phyloP scores from a whole-genome alignment of 2,329 filamentous ascomycete genomes.

The Hymenoscyphus repandus region DNA sequence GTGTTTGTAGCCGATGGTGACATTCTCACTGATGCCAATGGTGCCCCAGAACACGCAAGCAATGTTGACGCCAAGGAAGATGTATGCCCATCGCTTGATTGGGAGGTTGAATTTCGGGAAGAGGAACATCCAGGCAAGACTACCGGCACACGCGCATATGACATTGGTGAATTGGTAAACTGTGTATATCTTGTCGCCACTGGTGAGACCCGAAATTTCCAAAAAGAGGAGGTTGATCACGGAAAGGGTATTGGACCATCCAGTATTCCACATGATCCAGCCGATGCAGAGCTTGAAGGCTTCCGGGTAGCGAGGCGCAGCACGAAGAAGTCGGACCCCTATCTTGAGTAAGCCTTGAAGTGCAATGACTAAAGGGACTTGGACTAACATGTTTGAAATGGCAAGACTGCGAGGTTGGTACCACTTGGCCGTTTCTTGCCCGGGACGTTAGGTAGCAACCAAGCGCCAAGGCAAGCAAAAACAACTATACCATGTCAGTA shows the following conservation, averaged over 20 bases:
- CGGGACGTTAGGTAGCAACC: conserved; percentile 1
- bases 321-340: conserved; percentile 1
- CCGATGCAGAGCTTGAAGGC: conserved; percentile 7
- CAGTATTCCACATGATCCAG: conserved; percentile 4
- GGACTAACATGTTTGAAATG: conserved; percentile 3
- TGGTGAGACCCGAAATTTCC: conserved; percentile 2
- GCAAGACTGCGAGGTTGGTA: conserved; percentile 1
- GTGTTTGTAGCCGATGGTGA: conserved; percentile 3
- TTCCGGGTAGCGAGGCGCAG: background rate
- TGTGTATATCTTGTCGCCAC: conserved; percentile 1
- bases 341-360: background rate
- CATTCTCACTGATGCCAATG: conserved; percentile 1
- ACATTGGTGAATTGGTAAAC: conserved; percentile 5
- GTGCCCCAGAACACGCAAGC: conserved; percentile 2
- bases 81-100: conserved; percentile 3
- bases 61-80: background rate
- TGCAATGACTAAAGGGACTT: background rate
- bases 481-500: background rate
- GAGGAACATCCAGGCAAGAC: conserved; percentile 3
- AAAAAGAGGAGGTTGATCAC: conserved; percentile 3
- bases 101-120: conserved; percentile 5
- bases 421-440: background rate
- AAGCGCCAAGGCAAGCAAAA: conserved; percentile 2
- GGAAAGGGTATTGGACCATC: background rate
- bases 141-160: background rate